phyloP scores from a whole-genome alignment of 2,329 filamentous ascomycete genomes.

The Xylariaceae sp. region DNA sequence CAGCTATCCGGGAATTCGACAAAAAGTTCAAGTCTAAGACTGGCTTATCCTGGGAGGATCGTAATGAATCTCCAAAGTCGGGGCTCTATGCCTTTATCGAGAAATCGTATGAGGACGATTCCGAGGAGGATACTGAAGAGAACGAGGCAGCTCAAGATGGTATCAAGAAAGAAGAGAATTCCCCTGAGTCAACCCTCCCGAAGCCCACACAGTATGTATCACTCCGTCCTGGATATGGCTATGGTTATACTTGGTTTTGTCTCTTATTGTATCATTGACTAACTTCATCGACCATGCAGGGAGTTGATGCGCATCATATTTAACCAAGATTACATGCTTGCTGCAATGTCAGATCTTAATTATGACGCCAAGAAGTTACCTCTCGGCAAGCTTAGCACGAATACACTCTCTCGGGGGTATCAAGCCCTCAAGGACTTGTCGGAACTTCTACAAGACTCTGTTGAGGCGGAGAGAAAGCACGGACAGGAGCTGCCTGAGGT shows the following conservation, averaged over 20 bases:
- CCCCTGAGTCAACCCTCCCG: constrained; percentile 25
- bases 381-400: constrained; percentile 77
- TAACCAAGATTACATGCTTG: constrained; percentile 68
- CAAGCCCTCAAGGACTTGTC: constrained; percentile 72
- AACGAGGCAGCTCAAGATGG: constrained; percentile 21
- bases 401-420: constrained; percentile 71
- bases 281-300: no score
- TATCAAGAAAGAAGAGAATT: constrained; percentile 21
- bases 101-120: constrained; percentile 68
- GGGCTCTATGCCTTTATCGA: constrained; percentile 80
- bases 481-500: constrained; percentile 36
- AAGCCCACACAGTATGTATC: constrained; percentile 56
- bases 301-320: constrained; percentile 78
- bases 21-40: constrained; percentile 62
- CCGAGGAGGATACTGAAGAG: constrained; percentile 34
- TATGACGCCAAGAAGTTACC: constrained; percentile 76
- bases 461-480: constrained; percentile 44
- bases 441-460: constrained; percentile 55
- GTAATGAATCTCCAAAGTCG: constrained; percentile 52
- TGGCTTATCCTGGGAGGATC: constrained; percentile 52
- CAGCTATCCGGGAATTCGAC: constrained; percentile 50
- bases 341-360: constrained; percentile 62
- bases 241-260: no score
- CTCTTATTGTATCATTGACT: no score
- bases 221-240: no score